Base-by-base conservation (phyloP, 768 basidiomycete genomes). In the Pleurotus platypus region DNA sequence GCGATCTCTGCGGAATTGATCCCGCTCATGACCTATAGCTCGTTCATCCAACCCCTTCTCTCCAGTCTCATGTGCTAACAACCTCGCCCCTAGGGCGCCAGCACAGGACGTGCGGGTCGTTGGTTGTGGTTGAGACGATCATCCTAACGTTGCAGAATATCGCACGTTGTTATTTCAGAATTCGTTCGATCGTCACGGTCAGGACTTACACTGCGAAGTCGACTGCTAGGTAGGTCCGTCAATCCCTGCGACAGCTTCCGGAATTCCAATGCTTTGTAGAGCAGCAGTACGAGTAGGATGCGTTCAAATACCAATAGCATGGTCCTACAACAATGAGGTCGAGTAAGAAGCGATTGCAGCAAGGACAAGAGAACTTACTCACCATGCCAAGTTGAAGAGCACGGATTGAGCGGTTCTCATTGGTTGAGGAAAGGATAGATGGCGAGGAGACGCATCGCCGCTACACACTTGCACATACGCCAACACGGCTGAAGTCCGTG, bases 121-220 rank as follows among this genome's bases (percentile, higher is more conserved):
- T 15, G 38, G 51, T 53, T 8, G 38, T 53, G 15, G 38, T 40
- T 18, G 51, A 53, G 16, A 53, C 42, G 35, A 53, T 53, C 51
- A 53, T 53, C 6, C 51, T 38, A 9, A 53, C 51, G 24, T 53
- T 53, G 38, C 51, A 53, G 51, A 53, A 53, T 12, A 53, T 53
- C 16, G 51, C 51, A 2, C 51, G 30, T 2, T 30, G 30, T 30
- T 9, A 30, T 30, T 30, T 2, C 30, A 11, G 20, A 37, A 40
- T 40, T 15, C 12, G 42, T n/a, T 22, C n/a, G 38, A 12, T 30
- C 8, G 9, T 8, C 6, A 9, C 5, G 7, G 7, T 2, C 20
- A 22, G 9, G 20, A 53, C 51, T 39, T 20, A 53, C 51, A 26
- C 38, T 39, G 51, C 51, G 51, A 53, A 53, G 38, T 53, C 42